A percentile compares a stretch with the other conserved stretches of the same genome.
phyloP scores from a whole-genome alignment of 805 yeast genomes.

The Saccharomycopsis fodiens region DNA sequence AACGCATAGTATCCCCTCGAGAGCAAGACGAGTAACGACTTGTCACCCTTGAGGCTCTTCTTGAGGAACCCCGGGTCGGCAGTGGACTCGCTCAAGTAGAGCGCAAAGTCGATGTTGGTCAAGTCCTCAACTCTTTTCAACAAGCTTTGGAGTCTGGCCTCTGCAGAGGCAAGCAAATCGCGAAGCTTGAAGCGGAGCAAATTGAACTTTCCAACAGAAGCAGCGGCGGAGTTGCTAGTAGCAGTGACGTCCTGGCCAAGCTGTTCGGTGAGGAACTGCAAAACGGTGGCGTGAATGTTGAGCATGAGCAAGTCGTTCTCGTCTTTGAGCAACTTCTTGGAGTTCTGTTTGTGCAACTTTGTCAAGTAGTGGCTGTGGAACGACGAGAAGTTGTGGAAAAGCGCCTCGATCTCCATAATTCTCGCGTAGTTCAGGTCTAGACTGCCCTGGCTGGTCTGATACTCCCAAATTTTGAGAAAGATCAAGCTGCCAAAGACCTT shows the following conservation, averaged over 20 bases:
- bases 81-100: neutral
- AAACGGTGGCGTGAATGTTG: slow-evolving; percentile 8
- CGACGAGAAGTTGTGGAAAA: slow-evolving; percentile 11
- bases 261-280: slow-evolving; percentile 4
- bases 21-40: slow-evolving; percentile 3
- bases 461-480: slow-evolving; percentile 8
- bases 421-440: slow-evolving; percentile 1
- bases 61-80: neutral
- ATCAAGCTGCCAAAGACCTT: slow-evolving; percentile 8
- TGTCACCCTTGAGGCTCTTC: neutral
- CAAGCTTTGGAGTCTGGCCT: neutral
- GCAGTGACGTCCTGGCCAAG: neutral
- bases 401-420: slow-evolving; percentile 13
- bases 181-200: neutral
- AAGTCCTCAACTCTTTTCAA: neutral
- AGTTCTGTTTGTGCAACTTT: slow-evolving; percentile 11
- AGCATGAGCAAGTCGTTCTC: slow-evolving; percentile 5
- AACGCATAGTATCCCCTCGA: slow-evolving; percentile 14
- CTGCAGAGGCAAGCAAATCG: neutral
- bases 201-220: neutral
- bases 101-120: slow-evolving; percentile 1
- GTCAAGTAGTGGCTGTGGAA: slow-evolving; percentile 10
- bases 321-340: slow-evolving; percentile 4
- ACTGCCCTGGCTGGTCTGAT: neutral
- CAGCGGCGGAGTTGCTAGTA: neutral